phyloP scores from a whole-genome alignment of 352 stramenopile genomes.

The Globisporangium megalacanthum region DNA sequence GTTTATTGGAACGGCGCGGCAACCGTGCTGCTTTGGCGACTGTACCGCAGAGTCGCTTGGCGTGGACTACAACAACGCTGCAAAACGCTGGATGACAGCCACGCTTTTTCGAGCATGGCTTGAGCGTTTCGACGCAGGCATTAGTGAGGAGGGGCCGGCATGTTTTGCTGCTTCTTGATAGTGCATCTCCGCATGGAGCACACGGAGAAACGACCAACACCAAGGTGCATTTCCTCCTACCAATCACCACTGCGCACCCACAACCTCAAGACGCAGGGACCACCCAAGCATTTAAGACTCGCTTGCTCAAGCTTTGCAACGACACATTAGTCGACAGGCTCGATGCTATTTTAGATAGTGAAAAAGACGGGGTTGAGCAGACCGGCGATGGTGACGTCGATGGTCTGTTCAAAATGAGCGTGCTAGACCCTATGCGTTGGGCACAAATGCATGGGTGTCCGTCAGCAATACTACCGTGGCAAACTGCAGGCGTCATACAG shows the following conservation, averaged over 20 bases:
- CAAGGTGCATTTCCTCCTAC: neutral
- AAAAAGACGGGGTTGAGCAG: neutral
- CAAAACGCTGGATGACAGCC: slow-evolving; percentile 8
- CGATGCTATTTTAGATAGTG: neutral
- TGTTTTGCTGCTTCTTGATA: neutral
- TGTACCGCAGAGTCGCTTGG: neutral
- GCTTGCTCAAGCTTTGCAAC: slow-evolving; percentile 1
- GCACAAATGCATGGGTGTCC: neutral
- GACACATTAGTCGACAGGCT: neutral
- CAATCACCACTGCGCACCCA: neutral
- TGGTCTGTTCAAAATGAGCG: neutral
- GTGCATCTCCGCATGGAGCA: neutral
- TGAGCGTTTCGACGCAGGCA: neutral
- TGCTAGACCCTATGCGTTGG: slow-evolving; percentile 1
- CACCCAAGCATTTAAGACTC: slow-evolving; percentile 2
- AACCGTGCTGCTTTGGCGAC: slow-evolving; percentile 1
- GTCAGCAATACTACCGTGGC: neutral
- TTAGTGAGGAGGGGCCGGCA: neutral
- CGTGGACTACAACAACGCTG: slow-evolving; percentile 3
- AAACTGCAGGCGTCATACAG: slow-evolving; percentile 6
- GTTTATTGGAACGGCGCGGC: neutral
- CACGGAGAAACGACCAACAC: neutral
- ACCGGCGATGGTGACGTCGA: neutral
- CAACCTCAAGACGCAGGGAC: slow-evolving; percentile 1
- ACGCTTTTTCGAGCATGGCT: slow-evolving; percentile 2